Evolutionary conservation across 1,284 basidiomycete genomes (phyloP).

Genomic region (Chalciporus piperatoides): DNA sequence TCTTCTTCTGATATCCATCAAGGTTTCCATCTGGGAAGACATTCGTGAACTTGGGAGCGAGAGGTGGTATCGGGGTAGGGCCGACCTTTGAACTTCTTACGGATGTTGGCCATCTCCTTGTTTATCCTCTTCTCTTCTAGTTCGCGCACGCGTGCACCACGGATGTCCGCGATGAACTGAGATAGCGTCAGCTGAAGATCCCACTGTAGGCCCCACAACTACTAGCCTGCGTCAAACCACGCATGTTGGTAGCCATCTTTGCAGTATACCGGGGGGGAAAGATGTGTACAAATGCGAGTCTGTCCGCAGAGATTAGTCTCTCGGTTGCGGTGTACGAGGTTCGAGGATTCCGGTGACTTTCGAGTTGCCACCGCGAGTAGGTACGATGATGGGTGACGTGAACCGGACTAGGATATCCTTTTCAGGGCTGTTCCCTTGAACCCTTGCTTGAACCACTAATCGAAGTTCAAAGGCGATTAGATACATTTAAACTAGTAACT

Average conservation of each 20-base stretch:
- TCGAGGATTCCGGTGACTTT: background rate
- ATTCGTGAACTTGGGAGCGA: constrained; percentile 1
- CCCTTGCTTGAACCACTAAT: too few relatives aligned
- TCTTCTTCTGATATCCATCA: constrained; percentile 99
- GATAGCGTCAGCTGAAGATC: constrained; percentile 6
- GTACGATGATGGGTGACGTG: background rate
- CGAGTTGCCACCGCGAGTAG: background rate
- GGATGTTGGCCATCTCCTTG: constrained; percentile 99
- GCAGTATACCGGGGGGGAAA: background rate
- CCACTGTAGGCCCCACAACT: constrained; percentile 2
- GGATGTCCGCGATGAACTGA: constrained; percentile 97
- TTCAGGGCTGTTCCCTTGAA: background rate
- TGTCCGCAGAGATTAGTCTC: background rate
- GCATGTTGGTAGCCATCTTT: constrained; percentile 83
- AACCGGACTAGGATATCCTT: background rate
- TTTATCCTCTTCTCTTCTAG: constrained; percentile 97
- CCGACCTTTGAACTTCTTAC: constrained; percentile 95
- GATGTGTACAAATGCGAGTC: background rate
- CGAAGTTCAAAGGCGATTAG: background rate
- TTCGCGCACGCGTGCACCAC: constrained; percentile 86
- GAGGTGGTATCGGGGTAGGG: constrained; percentile 12
- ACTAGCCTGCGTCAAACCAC: constrained; percentile 83
- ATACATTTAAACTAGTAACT: constrained; percentile 21
- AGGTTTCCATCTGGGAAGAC: constrained; percentile 79
- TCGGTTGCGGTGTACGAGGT: background rate